Evolutionary conservation across 345 rosid genomes (phyloP), one percentile per base, ranked within the genome.

Genomic region (Rubroshorea leprosula): DNA sequence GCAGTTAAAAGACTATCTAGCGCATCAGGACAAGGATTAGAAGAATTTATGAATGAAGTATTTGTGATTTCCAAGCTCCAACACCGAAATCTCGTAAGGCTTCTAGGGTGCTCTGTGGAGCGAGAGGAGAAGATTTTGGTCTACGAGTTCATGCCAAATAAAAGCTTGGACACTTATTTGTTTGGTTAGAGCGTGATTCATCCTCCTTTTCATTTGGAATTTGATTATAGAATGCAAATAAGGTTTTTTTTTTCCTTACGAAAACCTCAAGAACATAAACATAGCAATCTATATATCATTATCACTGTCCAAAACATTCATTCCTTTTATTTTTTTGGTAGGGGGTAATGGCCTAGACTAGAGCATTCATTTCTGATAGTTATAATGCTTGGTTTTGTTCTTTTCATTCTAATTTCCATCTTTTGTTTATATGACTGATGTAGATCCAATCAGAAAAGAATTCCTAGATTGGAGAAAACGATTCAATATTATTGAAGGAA

Each of bases 11-110:
- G 81, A 58, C 69, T 82, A 5, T 72, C 82, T 1, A 58, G 75
- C 2, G 60, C 53, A 22, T 87, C 91, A 0, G 75, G 82, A 17
- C 89, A 84, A 66, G 95, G 91, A 10, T 49, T 72, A 0, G 68
- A 67, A 51, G 87, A 83, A 48, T 81, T 86, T 38, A 76, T 68
- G 71, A 86, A 77, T 21, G 89, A 86, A 58, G 76, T 83, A 18
- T 44, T 68, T 10, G 68, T 83, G 38, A 81, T 86, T 24, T 70
- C 87, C 1, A 81, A 72, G 58, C 69, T 81, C 18, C 94, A 83
- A 54, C 87, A 86, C 54, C 57, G 76, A 23, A 83, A 83, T 46
- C 75, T 86, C 14, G 86, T 86, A 50, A 83, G 64, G 20, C 73
- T 86, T 35, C 61, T 79, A 0, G 85, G 94, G 0, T 83, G 81